phyloP scores from a whole-genome alignment of 2,329 filamentous ascomycete species.

The Chaetomiaceae sp. region DNA sequence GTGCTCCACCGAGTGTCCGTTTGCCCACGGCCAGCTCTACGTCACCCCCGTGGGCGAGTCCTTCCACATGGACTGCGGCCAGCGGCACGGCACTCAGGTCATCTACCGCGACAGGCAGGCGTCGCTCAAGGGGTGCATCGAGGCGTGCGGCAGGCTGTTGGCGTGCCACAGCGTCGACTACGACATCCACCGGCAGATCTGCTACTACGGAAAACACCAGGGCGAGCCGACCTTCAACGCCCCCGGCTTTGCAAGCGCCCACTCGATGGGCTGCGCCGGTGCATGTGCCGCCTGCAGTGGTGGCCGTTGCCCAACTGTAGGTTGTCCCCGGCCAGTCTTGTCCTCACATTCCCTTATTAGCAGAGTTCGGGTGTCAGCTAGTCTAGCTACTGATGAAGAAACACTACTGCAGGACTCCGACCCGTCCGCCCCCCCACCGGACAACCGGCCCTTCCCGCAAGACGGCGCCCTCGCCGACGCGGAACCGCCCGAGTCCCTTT shows the following conservation, averaged over 20 bases:
- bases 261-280: neutral
- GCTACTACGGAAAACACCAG: conserved; percentile 3
- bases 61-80: neutral
- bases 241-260: neutral
- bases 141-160: neutral
- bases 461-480: neutral
- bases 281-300: neutral
- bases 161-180: conserved; percentile 2
- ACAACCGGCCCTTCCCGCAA: neutral
- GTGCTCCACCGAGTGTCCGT: neutral
- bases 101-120: neutral
- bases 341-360: neutral
- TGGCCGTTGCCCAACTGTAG: neutral
- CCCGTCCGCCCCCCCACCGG: neutral
- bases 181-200: neutral
- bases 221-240: neutral
- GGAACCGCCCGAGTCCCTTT: neutral
- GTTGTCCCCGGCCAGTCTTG: no score
- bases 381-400: neutral
- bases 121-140: neutral
- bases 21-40: neutral
- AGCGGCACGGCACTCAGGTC: neutral
- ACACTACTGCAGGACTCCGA: neutral
- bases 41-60: neutral
- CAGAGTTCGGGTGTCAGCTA: neutral